These are phyloP conservation scores for Alternaria novae-zelandiae DNA, from an alignment of 2,329 filamentous ascomycete genomes.

Conservation along the genomic window DNA sequence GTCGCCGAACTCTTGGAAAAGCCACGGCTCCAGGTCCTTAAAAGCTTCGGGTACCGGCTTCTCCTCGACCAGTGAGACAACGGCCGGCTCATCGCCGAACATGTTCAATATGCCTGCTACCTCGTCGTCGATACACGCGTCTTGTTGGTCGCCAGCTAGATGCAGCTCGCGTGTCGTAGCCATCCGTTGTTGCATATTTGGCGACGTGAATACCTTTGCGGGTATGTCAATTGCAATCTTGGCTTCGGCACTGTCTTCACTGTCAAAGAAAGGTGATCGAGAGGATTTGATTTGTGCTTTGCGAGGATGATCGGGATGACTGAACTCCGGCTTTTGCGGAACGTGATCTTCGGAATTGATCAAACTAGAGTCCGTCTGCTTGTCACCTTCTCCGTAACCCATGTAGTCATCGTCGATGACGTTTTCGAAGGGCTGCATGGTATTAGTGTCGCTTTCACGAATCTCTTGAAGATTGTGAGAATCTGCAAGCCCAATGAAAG, in stretches of 20 bases:
- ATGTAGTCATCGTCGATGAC: slow-evolving; percentile 5
- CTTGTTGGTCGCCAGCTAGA: background rate
- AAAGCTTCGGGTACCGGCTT: slow-evolving; percentile 28
- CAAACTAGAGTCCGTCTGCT: background rate
- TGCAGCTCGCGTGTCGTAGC: background rate
- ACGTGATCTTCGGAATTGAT: background rate
- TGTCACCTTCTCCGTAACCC: slow-evolving; percentile 8
- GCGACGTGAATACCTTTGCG: background rate
- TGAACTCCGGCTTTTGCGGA: background rate
- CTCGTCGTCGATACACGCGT: background rate
- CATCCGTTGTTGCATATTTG: background rate
- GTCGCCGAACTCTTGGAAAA: slow-evolving; percentile 49
- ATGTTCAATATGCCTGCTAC: background rate
- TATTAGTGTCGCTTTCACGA: background rate
- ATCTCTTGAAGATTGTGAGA: slow-evolving; percentile 29
- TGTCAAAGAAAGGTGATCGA: background rate
- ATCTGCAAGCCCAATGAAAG: slow-evolving; percentile 41
- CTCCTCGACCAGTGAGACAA: background rate
- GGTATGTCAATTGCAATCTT: background rate
- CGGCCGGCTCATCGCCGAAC: background rate
- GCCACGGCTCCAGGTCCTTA: slow-evolving; percentile 47
- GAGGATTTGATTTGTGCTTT: background rate
- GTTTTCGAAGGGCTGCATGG: background rate
- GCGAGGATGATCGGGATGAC: too few species aligned
- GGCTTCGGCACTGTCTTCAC: background rate